A percentile compares a stretch with the other conserved stretches of the same genome.
phyloP scores from a whole-genome alignment of 2,329 filamentous ascomycete genomes.

The Cordyceps cateniannulata region DNA sequence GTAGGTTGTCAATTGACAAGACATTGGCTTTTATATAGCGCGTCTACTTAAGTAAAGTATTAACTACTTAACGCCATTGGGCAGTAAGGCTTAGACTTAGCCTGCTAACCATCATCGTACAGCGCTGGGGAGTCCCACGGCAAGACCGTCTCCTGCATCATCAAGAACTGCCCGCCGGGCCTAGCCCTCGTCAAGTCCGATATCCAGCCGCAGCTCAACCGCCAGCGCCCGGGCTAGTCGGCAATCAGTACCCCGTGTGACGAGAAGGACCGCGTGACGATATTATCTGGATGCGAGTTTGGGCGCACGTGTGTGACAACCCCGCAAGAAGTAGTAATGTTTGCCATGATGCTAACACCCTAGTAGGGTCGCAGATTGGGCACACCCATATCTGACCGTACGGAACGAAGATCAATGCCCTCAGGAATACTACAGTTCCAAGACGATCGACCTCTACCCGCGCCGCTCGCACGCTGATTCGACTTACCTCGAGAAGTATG shows the following conservation, averaged over 20 bases:
- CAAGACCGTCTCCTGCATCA: constrained; percentile 86
- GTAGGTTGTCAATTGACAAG: no score
- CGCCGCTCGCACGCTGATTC: constrained; percentile 91
- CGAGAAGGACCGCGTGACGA: constrained; percentile 86
- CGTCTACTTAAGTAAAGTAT: no score
- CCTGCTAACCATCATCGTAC: constrained; percentile 15
- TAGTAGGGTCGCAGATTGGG: constrained; percentile 59
- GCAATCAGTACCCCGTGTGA: constrained; percentile 86
- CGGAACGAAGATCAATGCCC: constrained; percentile 90
- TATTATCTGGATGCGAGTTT: constrained; percentile 88
- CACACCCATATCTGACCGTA: constrained; percentile 81
- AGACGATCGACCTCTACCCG: constrained; percentile 53
- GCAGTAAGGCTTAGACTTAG: no score
- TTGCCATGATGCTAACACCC: constrained; percentile 5
- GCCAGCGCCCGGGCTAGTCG: constrained; percentile 82
- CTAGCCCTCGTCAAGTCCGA: constrained; percentile 78
- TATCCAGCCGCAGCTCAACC: constrained; percentile 92
- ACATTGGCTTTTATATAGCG: no score
- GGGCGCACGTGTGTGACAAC: constrained; percentile 57
- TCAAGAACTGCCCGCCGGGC: constrained; percentile 86
- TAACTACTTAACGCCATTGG: no score
- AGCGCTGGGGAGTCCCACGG: constrained; percentile 68
- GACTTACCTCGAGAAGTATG: constrained; percentile 97
- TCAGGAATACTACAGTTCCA: constrained; percentile 69
- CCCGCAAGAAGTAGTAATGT: neutral